These are phyloP conservation scores for Martiniozyma abietophila DNA, from an alignment of 805 yeast genomes.

Conservation along the genomic window DNA sequence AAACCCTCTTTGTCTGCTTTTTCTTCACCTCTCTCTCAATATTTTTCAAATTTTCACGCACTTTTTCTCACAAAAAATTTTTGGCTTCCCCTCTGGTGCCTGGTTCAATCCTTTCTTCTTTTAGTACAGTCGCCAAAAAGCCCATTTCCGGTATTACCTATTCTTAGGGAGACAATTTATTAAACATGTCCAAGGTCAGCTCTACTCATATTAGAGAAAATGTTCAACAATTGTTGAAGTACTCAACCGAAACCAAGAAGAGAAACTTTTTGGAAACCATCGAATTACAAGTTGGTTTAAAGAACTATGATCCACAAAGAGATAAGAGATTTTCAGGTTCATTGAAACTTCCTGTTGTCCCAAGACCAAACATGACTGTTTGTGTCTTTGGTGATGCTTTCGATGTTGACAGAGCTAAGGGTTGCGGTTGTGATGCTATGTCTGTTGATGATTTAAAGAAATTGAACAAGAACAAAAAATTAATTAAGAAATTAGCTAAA, in stretches of 20 bases:
- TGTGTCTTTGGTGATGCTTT: conserved; percentile 99
- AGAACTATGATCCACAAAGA: conserved; percentile 99
- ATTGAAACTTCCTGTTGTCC: conserved; percentile 95
- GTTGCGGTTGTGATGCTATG: conserved; percentile 99
- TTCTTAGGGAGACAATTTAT: conserved; percentile 66
- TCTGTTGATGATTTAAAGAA: conserved; percentile 99
- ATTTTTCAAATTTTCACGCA: neutral
- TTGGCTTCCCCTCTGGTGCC: neutral
- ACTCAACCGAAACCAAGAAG: conserved; percentile 94
- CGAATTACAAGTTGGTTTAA: conserved; percentile 98
- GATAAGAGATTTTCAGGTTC: conserved; percentile 99
- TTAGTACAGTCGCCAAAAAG: conserved; percentile 42
- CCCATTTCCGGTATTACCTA: conserved; percentile 31
- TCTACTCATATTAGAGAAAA: conserved; percentile 92
- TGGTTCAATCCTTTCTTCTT: conserved; percentile 1
- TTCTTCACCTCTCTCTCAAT: neutral
- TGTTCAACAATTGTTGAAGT: conserved; percentile 85
- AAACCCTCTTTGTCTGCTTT: neutral
- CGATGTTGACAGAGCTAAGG: conserved; percentile 99
- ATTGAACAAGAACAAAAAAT: conserved; percentile 99
- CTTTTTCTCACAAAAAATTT: conserved; percentile 1
- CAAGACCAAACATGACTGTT: conserved; percentile 99
- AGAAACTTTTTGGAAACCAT: conserved; percentile 99
- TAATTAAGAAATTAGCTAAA: conserved; percentile 99
- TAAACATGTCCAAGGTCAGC: conserved; percentile 76